Evolutionary conservation across 352 stramenopile species (phyloP), one percentile per base, ranked within the genome.

Genomic region (Phytophthora citricola): DNA sequence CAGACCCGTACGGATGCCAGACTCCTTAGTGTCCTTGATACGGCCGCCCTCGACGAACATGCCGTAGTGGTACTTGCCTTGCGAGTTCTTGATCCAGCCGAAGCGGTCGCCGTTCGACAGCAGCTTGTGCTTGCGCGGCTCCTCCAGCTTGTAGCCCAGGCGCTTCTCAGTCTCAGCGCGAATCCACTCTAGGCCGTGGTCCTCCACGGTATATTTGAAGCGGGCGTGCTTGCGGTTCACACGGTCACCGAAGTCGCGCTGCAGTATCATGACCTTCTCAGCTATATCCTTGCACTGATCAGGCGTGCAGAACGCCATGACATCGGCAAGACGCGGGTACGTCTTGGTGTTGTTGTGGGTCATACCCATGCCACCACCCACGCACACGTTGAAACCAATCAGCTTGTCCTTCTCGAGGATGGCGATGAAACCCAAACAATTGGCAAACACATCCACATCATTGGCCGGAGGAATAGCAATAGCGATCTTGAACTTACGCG

Each of bases 401-500:
- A 95, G 76, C 65, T 89, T 81, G 67, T 90, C 85, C 58, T 90
- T 71, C 56, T 96, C 73, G 26, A 97, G 90, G n/a, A 99, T 94
- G 29, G 91, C 91, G 36, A 99, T 96, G 63, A 96, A 87, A 24
- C 96, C 97, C 54, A 99, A 90, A 70, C 98, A 98, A 72, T 99
- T 98, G 8, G 96, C 98, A 68, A 98, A 99, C 56, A 99, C 87
- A 75, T 99, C 97, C 15, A 99, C 83, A 40, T 97, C 97, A 75
- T 99, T 99, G 51, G 97, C 93, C n/a, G 96, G 95, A 22, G 96
- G 95, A 51, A 99, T 97, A 4, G 97, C 98, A 17, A 99, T 94
- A 54, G 94, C 96, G 69, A 99, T 99, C 85, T 99, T 99, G 81
- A 99, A 99, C 81, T 99, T 99, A n/a, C 95, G 90, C 3, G 97